A percentile compares a stretch with the other conserved stretches of the same genome.
These are phyloP conservation scores for Diaporthe nobilis DNA, from an alignment of 2,329 filamentous ascomycete species.

Conservation along the genomic window DNA sequence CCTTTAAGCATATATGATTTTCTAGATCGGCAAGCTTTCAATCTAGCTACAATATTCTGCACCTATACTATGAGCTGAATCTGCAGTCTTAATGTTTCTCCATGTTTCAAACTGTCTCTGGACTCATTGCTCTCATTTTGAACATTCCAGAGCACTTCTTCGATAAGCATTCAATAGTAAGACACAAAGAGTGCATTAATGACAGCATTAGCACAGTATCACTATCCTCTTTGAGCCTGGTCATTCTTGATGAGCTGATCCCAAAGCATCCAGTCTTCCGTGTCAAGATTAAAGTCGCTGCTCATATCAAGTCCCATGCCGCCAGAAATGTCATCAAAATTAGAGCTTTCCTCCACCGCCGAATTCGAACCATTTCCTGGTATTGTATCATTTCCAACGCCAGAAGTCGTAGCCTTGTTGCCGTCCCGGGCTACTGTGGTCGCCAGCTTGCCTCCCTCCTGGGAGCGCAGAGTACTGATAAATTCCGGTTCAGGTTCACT, in stretches of 20 bases:
- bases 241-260: constrained; percentile 43
- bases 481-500: constrained; percentile 44
- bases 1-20: too few relatives aligned
- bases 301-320: background rate
- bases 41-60: too few relatives aligned
- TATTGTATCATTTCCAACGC: too few relatives aligned
- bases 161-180: too few relatives aligned
- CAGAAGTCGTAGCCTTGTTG: background rate
- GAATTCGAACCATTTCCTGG: background rate
- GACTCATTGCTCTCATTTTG: too few relatives aligned
- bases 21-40: too few relatives aligned
- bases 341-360: background rate
- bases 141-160: too few relatives aligned
- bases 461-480: constrained; percentile 45
- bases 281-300: constrained; percentile 43
- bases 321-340: background rate
- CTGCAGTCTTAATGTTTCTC: too few relatives aligned
- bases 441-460: background rate
- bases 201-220: background rate
- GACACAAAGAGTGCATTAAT: background rate
- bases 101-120: too few relatives aligned
- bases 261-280: constrained; percentile 48
- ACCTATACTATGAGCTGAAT: too few relatives aligned
- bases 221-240: background rate
- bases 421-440: background rate